These are phyloP conservation scores for Gymnopus androsaceus DNA, from an alignment of 1,284 basidiomycete genomes.

Conservation along the genomic window DNA sequence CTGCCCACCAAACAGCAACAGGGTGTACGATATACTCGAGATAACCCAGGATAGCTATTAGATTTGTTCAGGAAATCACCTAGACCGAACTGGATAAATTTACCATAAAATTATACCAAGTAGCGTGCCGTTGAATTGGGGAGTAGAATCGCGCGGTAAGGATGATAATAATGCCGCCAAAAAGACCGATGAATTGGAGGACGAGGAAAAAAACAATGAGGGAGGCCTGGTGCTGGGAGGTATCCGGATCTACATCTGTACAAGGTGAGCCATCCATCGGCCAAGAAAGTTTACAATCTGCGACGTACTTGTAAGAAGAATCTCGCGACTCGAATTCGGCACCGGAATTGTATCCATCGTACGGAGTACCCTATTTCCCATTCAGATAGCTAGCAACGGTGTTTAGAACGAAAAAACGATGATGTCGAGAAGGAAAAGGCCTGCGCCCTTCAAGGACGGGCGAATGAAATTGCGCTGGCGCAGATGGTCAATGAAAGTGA, in stretches of 20 bases:
- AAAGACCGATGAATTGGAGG: conserved; percentile 31
- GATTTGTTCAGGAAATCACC: too few species aligned
- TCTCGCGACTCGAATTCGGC: background rate
- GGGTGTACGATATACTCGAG: conserved; percentile 35
- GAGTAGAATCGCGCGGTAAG: conserved; percentile 30
- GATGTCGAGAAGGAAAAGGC: background rate
- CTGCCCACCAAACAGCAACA: conserved; percentile 29
- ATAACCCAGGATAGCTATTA: conserved; percentile 39
- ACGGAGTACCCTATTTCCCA: background rate
- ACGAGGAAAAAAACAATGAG: conserved; percentile 30
- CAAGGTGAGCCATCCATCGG: background rate
- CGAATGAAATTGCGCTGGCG: background rate
- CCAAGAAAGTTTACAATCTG: too few species aligned
- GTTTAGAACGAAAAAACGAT: too few species aligned
- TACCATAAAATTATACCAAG: background rate
- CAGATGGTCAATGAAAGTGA: background rate
- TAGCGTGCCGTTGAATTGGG: conserved; percentile 21
- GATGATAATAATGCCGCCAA: conserved; percentile 32
- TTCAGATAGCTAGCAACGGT: too few species aligned
- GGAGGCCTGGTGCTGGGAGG: background rate
- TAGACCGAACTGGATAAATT: too few species aligned
- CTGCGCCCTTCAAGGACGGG: conserved; percentile 7
- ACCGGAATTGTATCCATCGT: background rate
- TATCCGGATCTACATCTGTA: background rate
- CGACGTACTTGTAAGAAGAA: too few species aligned